These are phyloP conservation scores for Teunomyces pallodes DNA, from an alignment of 805 yeast species.

Conservation along the genomic window DNA sequence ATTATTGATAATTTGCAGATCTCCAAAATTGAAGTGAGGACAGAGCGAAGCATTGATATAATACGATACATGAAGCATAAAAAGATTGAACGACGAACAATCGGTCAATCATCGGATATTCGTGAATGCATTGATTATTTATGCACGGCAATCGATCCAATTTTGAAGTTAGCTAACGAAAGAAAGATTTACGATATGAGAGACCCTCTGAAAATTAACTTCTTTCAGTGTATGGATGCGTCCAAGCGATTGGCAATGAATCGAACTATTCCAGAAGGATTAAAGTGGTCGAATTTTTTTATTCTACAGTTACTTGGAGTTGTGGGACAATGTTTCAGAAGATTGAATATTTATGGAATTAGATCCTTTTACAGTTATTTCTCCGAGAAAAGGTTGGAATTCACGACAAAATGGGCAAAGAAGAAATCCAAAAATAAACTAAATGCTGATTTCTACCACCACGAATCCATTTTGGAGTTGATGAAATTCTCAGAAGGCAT, in stretches of 20 bases:
- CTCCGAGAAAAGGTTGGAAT: conserved; percentile 54
- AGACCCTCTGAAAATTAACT: conserved; percentile 67
- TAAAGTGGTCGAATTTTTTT: conserved; percentile 70
- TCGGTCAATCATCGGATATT: conserved; percentile 55
- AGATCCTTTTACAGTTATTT: conserved; percentile 71
- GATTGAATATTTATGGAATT: conserved; percentile 80
- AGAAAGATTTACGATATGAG: conserved; percentile 59
- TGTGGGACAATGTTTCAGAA: conserved; percentile 67
- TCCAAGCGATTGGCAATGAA: conserved; percentile 56
- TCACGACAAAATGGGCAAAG: conserved; percentile 53
- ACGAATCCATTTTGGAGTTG: conserved; percentile 46
- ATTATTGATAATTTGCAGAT: conserved; percentile 72
- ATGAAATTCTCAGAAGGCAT: conserved; percentile 44
- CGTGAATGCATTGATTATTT: conserved; percentile 52
- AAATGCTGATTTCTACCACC: conserved; percentile 60
- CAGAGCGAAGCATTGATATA: conserved; percentile 81
- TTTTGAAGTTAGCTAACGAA: conserved; percentile 60
- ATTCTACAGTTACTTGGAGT: conserved; percentile 61
- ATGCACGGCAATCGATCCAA: conserved; percentile 66
- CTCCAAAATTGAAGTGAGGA: conserved; percentile 77
- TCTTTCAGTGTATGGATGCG: conserved; percentile 68
- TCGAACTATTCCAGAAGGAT: conserved; percentile 58
- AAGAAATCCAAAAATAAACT: conserved; percentile 62
- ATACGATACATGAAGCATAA: conserved; percentile 73
- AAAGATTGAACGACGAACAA: conserved; percentile 56